Base-by-base conservation (phyloP, 2,329 filamentous ascomycete genomes). In the Apiospora kogelbergensis region DNA sequence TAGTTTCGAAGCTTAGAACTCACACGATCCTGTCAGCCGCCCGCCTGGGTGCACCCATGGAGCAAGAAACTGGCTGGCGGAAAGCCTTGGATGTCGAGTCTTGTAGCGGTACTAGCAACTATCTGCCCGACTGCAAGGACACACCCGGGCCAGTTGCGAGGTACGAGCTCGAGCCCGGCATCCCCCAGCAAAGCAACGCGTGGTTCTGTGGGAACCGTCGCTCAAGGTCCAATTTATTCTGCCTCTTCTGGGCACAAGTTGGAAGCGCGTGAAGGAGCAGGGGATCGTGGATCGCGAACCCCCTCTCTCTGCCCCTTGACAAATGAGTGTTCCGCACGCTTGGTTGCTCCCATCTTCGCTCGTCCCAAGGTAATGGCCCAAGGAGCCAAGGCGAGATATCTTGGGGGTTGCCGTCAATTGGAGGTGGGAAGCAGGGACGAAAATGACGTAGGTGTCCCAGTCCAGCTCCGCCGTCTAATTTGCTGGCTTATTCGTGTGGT, bases 1-100 rank as follows among this genome's bases (percentile, higher is more conserved):
- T 60, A n/a, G 53, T 60, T 60, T 60, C 53, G 53, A 60, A 60
- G 53, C 53, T 60, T 33, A 37, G 53, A n/a, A 60, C 53, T 37
- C 53, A 37, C 53, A n/a, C 53, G 30, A 22, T 60, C 30, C 53
- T 60, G 53, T 37, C 53, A 60, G 53, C 53, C 53, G 53, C 53
- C 53, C 53, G 53, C 53, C 53, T 37, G 53, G 26, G 20, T 37
- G 53, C 33, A 60, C 53, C 26, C 48, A 57, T 20, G 48, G 48
- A 33, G 48, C 48, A n/a, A n/a, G n/a, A n/a, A n/a, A n/a, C 48
- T 57, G 48, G 26, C 48, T 24, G 45, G 48, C 48, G 48, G 17
- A 24, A 26, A 60, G 53, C 11, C 17, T 37, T 60, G 53, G 20
- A 53, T 30, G 24, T 53, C 48, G 53, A 60, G 53, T 60, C 53